These are phyloP conservation scores for Globisporangium rhizosaccharum DNA, from an alignment of 352 stramenopile species.

Conservation along the genomic window DNA sequence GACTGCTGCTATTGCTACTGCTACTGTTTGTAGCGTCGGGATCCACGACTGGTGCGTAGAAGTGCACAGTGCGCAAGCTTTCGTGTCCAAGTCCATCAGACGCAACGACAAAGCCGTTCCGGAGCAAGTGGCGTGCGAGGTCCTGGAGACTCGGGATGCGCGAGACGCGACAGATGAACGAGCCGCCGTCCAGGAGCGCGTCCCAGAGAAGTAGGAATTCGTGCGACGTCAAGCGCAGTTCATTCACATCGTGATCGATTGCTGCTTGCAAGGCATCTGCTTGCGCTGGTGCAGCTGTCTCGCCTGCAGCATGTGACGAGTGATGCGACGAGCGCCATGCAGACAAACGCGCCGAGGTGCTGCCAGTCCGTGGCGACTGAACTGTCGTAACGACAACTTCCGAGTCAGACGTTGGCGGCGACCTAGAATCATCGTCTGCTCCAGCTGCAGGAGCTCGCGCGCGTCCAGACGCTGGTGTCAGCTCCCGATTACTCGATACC, in stretches of 20 bases:
- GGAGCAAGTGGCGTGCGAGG: slow-evolving; percentile 39
- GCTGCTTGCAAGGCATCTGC: background rate
- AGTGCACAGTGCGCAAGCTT: slow-evolving; percentile 45
- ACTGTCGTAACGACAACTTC: slow-evolving; percentile 27
- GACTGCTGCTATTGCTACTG: background rate
- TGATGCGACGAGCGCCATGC: background rate
- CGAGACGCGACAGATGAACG: slow-evolving; percentile 60
- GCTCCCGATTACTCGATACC: background rate
- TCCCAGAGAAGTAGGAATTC: slow-evolving; percentile 53
- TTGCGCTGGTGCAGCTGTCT: background rate
- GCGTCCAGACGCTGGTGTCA: background rate
- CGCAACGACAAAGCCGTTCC: slow-evolving; percentile 44
- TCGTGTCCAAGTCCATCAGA: slow-evolving; percentile 36
- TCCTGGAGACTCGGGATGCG: slow-evolving; percentile 33
- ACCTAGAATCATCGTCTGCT: slow-evolving; percentile 1
- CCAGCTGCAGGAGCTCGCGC: background rate
- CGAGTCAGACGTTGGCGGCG: slow-evolving; percentile 26
- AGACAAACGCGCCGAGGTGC: slow-evolving; percentile 1
- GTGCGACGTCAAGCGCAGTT: slow-evolving; percentile 15
- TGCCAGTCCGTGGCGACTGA: background rate
- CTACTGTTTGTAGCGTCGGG: background rate
- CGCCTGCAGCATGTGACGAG: background rate
- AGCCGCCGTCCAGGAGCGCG: slow-evolving; percentile 39
- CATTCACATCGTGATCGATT: slow-evolving; percentile 1
- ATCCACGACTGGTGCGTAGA: slow-evolving; percentile 30